phyloP scores from a whole-genome alignment of 192 early-diverging fungal species.

The Rhizophagus prolifer region DNA sequence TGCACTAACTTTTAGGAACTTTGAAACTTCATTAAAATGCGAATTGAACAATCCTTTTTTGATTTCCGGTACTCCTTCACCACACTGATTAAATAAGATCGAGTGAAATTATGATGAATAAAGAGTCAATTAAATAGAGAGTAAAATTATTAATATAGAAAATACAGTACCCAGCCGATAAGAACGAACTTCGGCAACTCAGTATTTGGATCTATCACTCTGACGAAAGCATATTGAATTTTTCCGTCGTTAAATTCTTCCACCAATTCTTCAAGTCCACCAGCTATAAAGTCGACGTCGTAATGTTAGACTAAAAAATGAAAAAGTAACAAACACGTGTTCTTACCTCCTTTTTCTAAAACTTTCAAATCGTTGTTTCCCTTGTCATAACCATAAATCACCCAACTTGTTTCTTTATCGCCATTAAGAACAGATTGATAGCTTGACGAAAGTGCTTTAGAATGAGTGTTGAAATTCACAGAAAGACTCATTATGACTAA shows the following conservation, averaged over 20 bases:
- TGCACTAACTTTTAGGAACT: constrained; percentile 67
- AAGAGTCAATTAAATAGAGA: not conserved
- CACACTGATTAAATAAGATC: constrained; percentile 60
- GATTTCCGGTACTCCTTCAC: constrained; percentile 87
- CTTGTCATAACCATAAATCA: constrained; percentile 74
- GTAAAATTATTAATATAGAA: not conserved
- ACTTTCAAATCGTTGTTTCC: constrained; percentile 66
- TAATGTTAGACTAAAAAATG: not conserved
- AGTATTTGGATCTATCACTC: constrained; percentile 84
- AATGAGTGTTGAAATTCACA: constrained; percentile 45
- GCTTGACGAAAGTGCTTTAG: constrained; percentile 59
- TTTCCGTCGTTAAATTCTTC: constrained; percentile 92
- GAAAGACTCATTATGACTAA: not conserved
- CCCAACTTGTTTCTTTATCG: constrained; percentile 65
- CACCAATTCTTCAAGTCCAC: constrained; percentile 79
- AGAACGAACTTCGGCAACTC: constrained; percentile 86
- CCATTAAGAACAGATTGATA: constrained; percentile 64
- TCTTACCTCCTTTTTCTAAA: constrained; percentile 57
- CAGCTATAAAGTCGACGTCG: constrained; percentile 40
- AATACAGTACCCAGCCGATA: constrained; percentile 77
- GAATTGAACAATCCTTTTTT: constrained; percentile 86
- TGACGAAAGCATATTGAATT: constrained; percentile 85
- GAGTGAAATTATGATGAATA: not conserved
- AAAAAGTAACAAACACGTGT: not conserved
- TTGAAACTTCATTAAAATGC: constrained; percentile 80